Evolutionary conservation across 345 rosid genomes (phyloP), one percentile per base, ranked within the genome.

Genomic region (Atalantia buxifolia): DNA sequence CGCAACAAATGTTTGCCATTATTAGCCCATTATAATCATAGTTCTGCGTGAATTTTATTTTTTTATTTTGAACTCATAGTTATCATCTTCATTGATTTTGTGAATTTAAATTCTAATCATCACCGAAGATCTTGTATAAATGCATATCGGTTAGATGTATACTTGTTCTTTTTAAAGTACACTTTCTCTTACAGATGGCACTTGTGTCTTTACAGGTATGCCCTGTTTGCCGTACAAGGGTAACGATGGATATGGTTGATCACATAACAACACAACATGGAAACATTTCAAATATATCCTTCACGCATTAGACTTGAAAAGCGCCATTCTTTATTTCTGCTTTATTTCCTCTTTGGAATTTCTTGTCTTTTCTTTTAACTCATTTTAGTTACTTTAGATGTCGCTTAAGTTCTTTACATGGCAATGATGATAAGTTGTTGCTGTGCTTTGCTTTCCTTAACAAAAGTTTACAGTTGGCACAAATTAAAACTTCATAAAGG

Each of bases 271-370:
- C 76, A 64, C 88, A 84, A 60, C 93, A 87, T 71, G 83, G 81
- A 31, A 85, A 71, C 84, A 80, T 79, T 72, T 79, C 84, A 27
- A 87, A 86, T 85, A 89, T 88, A 91, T 91, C 95, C 95, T 86
- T 89, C 77, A 24, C 1, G 19, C 48, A 21, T 25, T 19, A 33
- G 30, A 48, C 30, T 62, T 45, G 61, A 13, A 14, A 75, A 73
- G 21, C 21, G 9, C 61, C 19, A 19, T 22, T 50, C 67, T 73
- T 64, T 66, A 10, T 30, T 42, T 9, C 5, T 28, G 28, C 12
- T 75, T 22, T 50, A 12, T 78, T 64, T 24, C 24, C n/a, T 18
- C 16, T 59, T 75, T 4, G 36, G 66, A 19, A 33, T 71, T 53
- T 22, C 61, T 16, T 59, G 5, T 57, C 28, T 27, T 66, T 63